Percentiles rank a stretch among this genome's conserved stretches.
phyloP scores from a whole-genome alignment of 768 basidiomycete species.

The Boletus reticulatus region DNA sequence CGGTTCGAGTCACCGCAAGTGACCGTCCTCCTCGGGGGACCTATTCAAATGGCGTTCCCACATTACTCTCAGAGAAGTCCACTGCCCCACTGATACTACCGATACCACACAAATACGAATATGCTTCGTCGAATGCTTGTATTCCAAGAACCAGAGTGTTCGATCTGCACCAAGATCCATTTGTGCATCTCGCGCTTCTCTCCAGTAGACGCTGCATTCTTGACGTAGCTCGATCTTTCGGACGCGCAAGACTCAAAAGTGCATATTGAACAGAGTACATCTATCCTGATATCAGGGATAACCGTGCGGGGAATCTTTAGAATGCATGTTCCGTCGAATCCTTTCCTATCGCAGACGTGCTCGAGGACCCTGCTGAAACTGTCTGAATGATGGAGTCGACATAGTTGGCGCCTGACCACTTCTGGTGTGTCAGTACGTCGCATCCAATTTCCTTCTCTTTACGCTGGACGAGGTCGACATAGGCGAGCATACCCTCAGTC shows the following conservation, averaged over 20 bases:
- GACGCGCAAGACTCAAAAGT: not conserved
- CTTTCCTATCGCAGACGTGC: constrained; percentile 77
- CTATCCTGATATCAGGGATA: not conserved
- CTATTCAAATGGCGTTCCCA: constrained; percentile 2
- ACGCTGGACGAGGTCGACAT: constrained; percentile 82
- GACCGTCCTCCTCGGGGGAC: constrained; percentile 17
- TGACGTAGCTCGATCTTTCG: constrained; percentile 6
- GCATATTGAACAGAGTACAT: not conserved
- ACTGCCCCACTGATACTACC: not conserved
- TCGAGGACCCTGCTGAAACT: constrained; percentile 85
- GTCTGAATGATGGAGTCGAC: constrained; percentile 82
- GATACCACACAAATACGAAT: too few species aligned
- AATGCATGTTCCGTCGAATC: constrained; percentile 91
- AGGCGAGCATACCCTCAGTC: constrained; percentile 89
- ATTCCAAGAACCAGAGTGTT: not conserved
- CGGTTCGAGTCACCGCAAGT: not conserved
- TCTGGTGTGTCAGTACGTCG: constrained; percentile 92
- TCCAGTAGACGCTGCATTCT: not conserved
- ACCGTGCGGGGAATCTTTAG: constrained; percentile 31
- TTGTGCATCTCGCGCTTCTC: constrained; percentile 6
- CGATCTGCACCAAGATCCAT: constrained; percentile 15
- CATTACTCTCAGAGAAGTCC: constrained; percentile 7
- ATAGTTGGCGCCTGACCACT: constrained; percentile 95
- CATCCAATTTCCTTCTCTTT: constrained; percentile 88
- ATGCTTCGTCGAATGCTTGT: not conserved